Percentiles rank a stretch among this genome's conserved stretches.
Evolutionary conservation across 148 eudicot genomes (phyloP).

Genomic region (Silene latifolia): DNA sequence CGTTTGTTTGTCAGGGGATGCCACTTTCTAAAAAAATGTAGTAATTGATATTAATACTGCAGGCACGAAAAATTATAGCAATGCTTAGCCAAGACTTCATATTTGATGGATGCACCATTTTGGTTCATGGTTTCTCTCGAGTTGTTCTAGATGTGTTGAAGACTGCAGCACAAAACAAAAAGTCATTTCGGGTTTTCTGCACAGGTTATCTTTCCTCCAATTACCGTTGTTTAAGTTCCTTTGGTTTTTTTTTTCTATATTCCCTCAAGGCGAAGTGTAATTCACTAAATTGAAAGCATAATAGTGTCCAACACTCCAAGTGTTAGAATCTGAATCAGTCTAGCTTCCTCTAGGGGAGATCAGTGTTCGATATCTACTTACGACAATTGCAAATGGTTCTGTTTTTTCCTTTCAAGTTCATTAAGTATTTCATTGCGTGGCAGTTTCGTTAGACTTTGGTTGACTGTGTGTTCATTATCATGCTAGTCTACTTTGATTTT

Average conservation of each 20-base stretch:
- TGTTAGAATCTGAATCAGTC: not conserved
- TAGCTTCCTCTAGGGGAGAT: not conserved
- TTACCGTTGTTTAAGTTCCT: not conserved
- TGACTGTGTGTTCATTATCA: too few relatives aligned
- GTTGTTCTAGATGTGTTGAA: slow-evolving; percentile 86
- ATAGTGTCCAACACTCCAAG: not conserved
- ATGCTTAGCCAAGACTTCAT: slow-evolving; percentile 96
- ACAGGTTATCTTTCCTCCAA: not conserved
- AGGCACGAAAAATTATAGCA: slow-evolving; percentile 92
- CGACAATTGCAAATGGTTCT: not conserved
- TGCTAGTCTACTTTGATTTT: too few relatives aligned
- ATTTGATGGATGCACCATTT: slow-evolving; percentile 88
- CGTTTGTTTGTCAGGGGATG: not conserved
- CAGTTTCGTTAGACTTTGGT: not conserved
- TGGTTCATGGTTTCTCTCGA: slow-evolving; percentile 96
- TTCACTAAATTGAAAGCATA: not conserved
- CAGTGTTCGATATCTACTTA: too few relatives aligned
- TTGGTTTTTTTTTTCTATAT: not conserved
- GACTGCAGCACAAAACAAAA: slow-evolving; percentile 75
- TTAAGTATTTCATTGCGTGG: not conserved
- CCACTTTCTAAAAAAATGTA: not conserved
- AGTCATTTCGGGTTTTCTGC: slow-evolving; percentile 46
- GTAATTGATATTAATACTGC: slow-evolving; percentile 19
- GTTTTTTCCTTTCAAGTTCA: not conserved
- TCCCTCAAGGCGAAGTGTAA: not conserved